Conservation (phyloP, 2,329 filamentous ascomycete species). For the Neonectria punicea region DNA sequence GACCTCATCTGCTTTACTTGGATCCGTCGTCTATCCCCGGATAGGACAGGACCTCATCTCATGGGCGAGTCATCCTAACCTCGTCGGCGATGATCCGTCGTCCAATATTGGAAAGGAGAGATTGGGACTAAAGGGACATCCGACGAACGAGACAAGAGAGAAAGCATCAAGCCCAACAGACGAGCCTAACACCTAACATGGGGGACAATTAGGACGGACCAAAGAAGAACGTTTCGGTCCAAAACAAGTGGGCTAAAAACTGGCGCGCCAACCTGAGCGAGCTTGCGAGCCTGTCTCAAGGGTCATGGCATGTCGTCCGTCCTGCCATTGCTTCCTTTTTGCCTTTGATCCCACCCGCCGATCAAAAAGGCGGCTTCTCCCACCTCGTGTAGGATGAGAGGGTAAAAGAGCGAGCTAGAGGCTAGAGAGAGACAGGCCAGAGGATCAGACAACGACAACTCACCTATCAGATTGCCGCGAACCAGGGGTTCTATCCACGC, state of each 20-base stretch:
- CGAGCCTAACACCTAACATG: constrained; percentile 1
- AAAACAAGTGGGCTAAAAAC: constrained; percentile 21
- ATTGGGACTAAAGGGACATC: constrained; percentile 12
- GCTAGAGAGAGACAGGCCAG: neutral
- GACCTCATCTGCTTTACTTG: constrained; percentile 31
- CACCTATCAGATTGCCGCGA: constrained; percentile 36
- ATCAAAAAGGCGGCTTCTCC: constrained; percentile 29
- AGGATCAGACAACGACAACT: constrained; percentile 8
- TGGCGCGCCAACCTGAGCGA: constrained; percentile 17
- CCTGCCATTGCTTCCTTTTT: constrained; percentile 34
- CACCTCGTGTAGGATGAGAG: neutral
- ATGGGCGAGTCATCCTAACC: constrained; percentile 24
- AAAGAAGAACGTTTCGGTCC: constrained; percentile 27
- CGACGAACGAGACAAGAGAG: constrained; percentile 4
- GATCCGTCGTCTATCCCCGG: neutral
- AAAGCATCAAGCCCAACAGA: constrained; percentile 9
- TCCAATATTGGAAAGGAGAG: constrained; percentile 18
- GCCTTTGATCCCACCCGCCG: constrained; percentile 20
- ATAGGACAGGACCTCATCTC: constrained; percentile 1
- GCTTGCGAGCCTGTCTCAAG: constrained; percentile 21
- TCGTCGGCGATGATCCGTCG: constrained; percentile 18
- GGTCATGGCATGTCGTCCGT: constrained; percentile 10
- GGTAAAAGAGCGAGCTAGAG: constrained; percentile 1
- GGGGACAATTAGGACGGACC: constrained; percentile 13
- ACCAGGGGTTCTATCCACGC: constrained; percentile 29